phyloP scores from a whole-genome alignment of 1,284 basidiomycete genomes.

The Inonotus hispidus region DNA sequence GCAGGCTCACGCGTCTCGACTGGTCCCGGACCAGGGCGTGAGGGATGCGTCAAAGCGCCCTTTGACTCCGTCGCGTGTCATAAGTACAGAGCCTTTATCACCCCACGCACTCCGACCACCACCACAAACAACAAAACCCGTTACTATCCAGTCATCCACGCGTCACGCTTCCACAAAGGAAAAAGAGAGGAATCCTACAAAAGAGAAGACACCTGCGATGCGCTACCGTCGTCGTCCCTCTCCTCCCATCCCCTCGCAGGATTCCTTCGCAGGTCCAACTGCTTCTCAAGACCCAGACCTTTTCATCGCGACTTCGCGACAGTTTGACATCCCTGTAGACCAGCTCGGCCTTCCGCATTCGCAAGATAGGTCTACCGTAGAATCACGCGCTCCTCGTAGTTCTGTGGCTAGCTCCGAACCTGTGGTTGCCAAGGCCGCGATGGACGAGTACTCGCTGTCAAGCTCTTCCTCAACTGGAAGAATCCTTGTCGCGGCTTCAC shows the following conservation, averaged over 20 bases:
- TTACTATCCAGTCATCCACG: slow-evolving; percentile 29
- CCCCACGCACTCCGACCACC: slow-evolving; percentile 23
- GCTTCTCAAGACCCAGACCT: slow-evolving; percentile 39
- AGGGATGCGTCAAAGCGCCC: not conserved
- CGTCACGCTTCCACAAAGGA: slow-evolving; percentile 9
- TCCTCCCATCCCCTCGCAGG: slow-evolving; percentile 40
- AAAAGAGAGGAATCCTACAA: slow-evolving; percentile 7
- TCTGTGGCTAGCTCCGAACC: slow-evolving; percentile 17
- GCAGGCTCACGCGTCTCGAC: not conserved
- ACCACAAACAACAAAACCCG: slow-evolving; percentile 27
- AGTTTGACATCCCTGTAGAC: slow-evolving; percentile 54
- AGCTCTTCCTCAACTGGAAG: slow-evolving; percentile 1
- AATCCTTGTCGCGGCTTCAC: slow-evolving; percentile 13
- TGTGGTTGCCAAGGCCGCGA: not conserved
- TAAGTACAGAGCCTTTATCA: slow-evolving; percentile 8
- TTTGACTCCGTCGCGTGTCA: slow-evolving; percentile 6
- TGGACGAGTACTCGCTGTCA: slow-evolving; percentile 1
- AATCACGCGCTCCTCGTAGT: slow-evolving; percentile 12
- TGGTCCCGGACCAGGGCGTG: not conserved
- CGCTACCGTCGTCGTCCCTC: slow-evolving; percentile 28
- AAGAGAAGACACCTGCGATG: slow-evolving; percentile 12
- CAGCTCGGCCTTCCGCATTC: slow-evolving; percentile 38
- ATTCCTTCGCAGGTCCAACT: slow-evolving; percentile 53
- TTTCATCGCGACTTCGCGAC: slow-evolving; percentile 43
- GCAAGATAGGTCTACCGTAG: slow-evolving; percentile 17